Percentiles rank a stretch among this genome's conserved stretches.
Conservation (phyloP, 495 filamentous ascomycete genomes). For the Extremus antarcticus region DNA sequence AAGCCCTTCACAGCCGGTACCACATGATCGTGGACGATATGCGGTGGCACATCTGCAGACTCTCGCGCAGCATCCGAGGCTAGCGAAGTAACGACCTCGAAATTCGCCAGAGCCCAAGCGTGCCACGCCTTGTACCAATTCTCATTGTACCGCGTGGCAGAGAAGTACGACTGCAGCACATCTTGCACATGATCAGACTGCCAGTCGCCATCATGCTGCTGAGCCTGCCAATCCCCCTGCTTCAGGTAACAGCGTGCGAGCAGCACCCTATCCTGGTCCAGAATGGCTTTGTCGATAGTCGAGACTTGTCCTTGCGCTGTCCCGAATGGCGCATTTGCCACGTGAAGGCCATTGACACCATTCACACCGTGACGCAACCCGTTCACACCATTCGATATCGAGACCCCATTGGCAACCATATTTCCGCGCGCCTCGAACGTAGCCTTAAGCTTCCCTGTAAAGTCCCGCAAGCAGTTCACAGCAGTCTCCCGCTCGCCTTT, state of each 20-base stretch:
- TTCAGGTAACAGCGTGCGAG: slow-evolving; percentile 91
- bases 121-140: slow-evolving; percentile 99
- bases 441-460: slow-evolving; percentile 67
- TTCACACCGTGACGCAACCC: slow-evolving; percentile 46
- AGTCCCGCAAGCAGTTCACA: slow-evolving; percentile 65
- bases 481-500: slow-evolving; percentile 59
- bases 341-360: slow-evolving; percentile 35
- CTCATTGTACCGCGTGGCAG: slow-evolving; percentile 82
- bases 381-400: slow-evolving; percentile 27
- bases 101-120: slow-evolving; percentile 97
- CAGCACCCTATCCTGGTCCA: slow-evolving; percentile 56
- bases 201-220: slow-evolving; percentile 77
- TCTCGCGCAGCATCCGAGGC: slow-evolving; percentile 51
- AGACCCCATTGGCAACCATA: slow-evolving; percentile 35
- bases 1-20: slow-evolving; percentile 91
- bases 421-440: slow-evolving; percentile 51
- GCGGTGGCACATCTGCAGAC: slow-evolving; percentile 42
- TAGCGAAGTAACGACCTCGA: slow-evolving; percentile 84
- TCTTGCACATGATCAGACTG: slow-evolving; percentile 61
- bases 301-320: slow-evolving; percentile 9
- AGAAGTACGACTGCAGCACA: slow-evolving; percentile 74
- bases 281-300: slow-evolving; percentile 23
- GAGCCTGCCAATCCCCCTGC: slow-evolving; percentile 89
- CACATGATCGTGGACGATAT: slow-evolving; percentile 71
- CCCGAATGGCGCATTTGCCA: slow-evolving; percentile 23